Base-by-base conservation (phyloP, 106 monocot genomes). In the Dendrobium chrysotoxum region DNA sequence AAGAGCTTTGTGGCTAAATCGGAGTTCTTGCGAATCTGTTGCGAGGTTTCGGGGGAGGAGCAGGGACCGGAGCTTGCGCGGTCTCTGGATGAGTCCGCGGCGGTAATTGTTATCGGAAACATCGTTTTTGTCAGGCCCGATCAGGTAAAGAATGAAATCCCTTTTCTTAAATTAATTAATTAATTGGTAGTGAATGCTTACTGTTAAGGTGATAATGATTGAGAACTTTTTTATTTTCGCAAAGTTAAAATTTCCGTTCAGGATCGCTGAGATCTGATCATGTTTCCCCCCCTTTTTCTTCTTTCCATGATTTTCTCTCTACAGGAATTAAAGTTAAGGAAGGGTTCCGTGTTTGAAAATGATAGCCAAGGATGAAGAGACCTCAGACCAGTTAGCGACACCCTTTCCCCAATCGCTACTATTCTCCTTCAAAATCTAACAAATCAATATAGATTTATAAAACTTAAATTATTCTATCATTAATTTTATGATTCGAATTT, bases 101-200 rank as follows among this genome's bases (percentile, higher is more conserved):
- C 83, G 25, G 96, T 96, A 7, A 89, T 96, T 75, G 90, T 90
- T 17, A 72, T 93, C 9, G 93, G 93, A 46, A 76, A 87, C 77
- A 58, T 82, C 28, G 96, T 96, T 16, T 88, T 90, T 74, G 89
- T 96, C 82, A 85, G 79, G 12, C 96, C 96, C 31, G 90, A 96
- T 46, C 75, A 87, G 93, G 96, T 96, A 83, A 30, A 46, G 10
- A 28, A 5, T 13, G n/a, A 25, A 76, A 76, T 76, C 76, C 47
- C 45, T 75, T 31, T 41, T 75, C 44, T 25, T 76, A 13, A 20
- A 47, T 0, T 76, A 1, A 2, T 18, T 40, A 71, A 8, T 71
- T 71, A 3, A 2, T 8, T 40, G 39, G 3, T 40, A 11, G 9
- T 74, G 5, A 16, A 41, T 42, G 74, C 35, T 35, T 23, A 0